A percentile compares a stretch with the other conserved stretches of the same genome.
Conservation (phyloP, 2,329 filamentous ascomycete species). For the Huntiella savannae region DNA sequence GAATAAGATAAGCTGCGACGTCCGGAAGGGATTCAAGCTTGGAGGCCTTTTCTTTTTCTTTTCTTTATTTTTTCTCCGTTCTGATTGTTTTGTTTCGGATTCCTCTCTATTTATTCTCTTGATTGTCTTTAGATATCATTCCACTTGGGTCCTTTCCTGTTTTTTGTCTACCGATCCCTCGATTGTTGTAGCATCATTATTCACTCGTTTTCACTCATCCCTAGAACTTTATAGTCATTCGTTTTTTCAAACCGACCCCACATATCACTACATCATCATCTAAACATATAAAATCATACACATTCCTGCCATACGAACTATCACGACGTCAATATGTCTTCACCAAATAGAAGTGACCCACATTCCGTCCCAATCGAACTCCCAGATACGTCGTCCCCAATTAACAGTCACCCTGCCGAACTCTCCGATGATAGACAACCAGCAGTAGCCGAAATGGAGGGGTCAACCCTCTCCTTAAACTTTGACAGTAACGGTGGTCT, state of each 20-base stretch:
- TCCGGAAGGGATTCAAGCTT: too few relatives aligned
- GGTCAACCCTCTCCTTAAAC: neutral
- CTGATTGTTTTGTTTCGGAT: neutral
- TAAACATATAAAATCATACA: too few relatives aligned
- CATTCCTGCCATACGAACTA: too few relatives aligned
- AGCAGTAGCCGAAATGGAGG: neutral
- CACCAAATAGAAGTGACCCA: too few relatives aligned
- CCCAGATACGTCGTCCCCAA: neutral
- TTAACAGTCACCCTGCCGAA: neutral
- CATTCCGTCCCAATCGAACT: neutral
- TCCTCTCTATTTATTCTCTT: neutral
- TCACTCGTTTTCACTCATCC: too few relatives aligned
- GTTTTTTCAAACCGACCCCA: too few relatives aligned
- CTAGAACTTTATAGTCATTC: too few relatives aligned
- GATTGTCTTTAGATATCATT: neutral
- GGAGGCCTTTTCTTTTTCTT: neutral
- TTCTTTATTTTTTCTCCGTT: neutral
- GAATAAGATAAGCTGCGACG: too few relatives aligned
- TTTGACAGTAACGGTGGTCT: constrained; percentile 2
- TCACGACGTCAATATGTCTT: too few relatives aligned
- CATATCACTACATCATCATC: too few relatives aligned
- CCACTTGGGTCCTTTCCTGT: neutral
- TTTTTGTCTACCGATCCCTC: too few relatives aligned
- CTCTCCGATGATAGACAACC: neutral
- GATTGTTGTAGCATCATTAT: too few relatives aligned